phyloP scores from a whole-genome alignment of 495 filamentous ascomycete species.

The Hypoxylon trugodes region DNA sequence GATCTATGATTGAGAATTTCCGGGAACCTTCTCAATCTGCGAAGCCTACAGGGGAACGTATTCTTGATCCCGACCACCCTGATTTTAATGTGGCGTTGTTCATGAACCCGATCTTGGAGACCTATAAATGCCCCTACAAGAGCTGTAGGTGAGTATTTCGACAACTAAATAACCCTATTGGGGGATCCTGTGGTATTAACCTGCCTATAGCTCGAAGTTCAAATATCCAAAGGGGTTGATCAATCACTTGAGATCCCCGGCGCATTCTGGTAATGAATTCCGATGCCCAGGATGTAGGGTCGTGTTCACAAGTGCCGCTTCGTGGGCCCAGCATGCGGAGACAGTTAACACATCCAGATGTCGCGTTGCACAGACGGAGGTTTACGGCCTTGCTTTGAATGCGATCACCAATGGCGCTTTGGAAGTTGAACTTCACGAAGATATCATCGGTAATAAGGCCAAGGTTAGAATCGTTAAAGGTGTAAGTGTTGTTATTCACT shows the following conservation, averaged over 20 bases:
- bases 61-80: constrained; percentile 43
- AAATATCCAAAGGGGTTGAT: constrained; percentile 21
- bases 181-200: constrained; percentile 12
- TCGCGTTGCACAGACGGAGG: constrained; percentile 21
- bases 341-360: constrained; percentile 36
- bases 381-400: constrained; percentile 32
- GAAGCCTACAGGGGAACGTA: constrained; percentile 8
- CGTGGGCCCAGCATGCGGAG: constrained; percentile 48
- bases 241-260: constrained; percentile 45
- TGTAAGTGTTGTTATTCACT: no score
- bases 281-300: constrained; percentile 46
- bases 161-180: background rate
- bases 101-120: constrained; percentile 35
- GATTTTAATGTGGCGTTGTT: constrained; percentile 43
- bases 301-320: constrained; percentile 39
- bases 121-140: constrained; percentile 52
- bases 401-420: constrained; percentile 39
- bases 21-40: constrained; percentile 1
- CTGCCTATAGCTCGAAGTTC: constrained; percentile 44
- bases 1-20: constrained; percentile 3
- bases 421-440: constrained; percentile 34
- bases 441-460: constrained; percentile 30
- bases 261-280: constrained; percentile 38
- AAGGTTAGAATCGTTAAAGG: constrained; percentile 38
- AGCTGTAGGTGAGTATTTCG: constrained; percentile 49